A percentile compares a stretch with the other conserved stretches of the same genome.
phyloP scores from a whole-genome alignment of 805 yeast species.

The Yamadazyma insecticola region DNA sequence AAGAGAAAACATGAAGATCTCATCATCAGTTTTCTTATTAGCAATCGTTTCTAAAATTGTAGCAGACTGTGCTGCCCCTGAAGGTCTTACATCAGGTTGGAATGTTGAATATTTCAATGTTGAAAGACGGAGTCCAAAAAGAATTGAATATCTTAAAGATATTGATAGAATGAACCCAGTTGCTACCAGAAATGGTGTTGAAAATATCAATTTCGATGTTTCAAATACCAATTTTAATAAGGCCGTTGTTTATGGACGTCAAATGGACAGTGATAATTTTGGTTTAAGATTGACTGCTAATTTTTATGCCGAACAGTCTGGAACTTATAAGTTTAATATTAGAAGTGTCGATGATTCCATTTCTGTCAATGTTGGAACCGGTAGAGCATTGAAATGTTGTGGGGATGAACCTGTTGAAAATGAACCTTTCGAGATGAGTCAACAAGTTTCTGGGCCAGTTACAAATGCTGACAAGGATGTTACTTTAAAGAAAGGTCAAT shows the following conservation, averaged over 20 bases:
- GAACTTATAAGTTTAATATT: conserved; percentile 3
- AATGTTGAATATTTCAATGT: too few species aligned
- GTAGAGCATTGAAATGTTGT: conserved; percentile 5
- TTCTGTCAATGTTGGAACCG: conserved; percentile 1
- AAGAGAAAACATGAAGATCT: too few species aligned
- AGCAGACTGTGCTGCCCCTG: too few species aligned
- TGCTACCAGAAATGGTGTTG: conserved; percentile 2
- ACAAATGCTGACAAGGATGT: background rate
- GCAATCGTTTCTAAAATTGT: too few species aligned
- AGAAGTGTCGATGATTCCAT: conserved; percentile 1
- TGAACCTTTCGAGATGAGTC: background rate
- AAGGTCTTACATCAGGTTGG: too few species aligned
- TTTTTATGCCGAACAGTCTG: conserved; percentile 3
- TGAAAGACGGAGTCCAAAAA: too few species aligned
- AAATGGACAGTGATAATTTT: background rate
- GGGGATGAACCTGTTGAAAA: background rate
- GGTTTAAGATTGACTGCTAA: conserved; percentile 4
- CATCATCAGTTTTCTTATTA: too few species aligned
- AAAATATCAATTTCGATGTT: background rate
- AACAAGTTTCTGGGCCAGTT: background rate
- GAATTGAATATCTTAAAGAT: background rate
- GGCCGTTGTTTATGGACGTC: conserved; percentile 4
- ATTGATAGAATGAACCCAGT: background rate
- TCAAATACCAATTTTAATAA: background rate
- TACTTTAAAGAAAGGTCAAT: conserved; percentile 2